Evolutionary conservation across 106 monocot species (phyloP).

Genomic region (Ottelia alismoides): DNA sequence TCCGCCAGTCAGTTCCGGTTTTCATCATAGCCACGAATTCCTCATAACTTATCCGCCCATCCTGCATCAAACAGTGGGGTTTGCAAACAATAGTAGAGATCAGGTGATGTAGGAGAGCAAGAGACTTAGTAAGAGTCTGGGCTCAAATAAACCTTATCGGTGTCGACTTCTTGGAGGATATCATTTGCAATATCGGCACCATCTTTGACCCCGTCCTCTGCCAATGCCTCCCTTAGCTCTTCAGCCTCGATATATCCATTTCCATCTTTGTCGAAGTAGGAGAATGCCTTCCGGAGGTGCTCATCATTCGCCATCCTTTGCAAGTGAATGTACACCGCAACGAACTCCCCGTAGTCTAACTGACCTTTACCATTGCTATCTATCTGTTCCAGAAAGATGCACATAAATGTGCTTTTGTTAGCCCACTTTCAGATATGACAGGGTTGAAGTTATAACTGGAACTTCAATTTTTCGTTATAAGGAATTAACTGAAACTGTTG

Average conservation of each 20-base stretch:
- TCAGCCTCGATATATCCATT: slow-evolving; percentile 85
- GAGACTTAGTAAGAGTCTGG: background rate
- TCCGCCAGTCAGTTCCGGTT: slow-evolving; percentile 80
- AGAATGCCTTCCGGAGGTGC: slow-evolving; percentile 66
- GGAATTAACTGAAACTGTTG: too few species aligned
- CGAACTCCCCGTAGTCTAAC: slow-evolving; percentile 86
- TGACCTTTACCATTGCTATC: slow-evolving; percentile 72
- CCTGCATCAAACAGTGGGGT: slow-evolving; percentile 14
- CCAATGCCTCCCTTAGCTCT: slow-evolving; percentile 72
- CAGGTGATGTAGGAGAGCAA: background rate
- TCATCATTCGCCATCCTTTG: slow-evolving; percentile 95
- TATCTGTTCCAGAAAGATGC: slow-evolving; percentile 32
- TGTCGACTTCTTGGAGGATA: slow-evolving; percentile 91
- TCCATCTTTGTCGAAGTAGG: slow-evolving; percentile 80
- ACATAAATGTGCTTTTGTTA: background rate
- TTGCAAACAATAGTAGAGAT: too few species aligned
- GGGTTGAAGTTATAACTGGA: too few species aligned
- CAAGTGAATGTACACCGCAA: slow-evolving; percentile 79
- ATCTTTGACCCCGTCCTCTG: slow-evolving; percentile 49
- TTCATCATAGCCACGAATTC: slow-evolving; percentile 92
- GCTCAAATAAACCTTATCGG: slow-evolving; percentile 62
- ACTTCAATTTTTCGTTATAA: too few species aligned
- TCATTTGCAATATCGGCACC: slow-evolving; percentile 61
- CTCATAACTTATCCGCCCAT: slow-evolving; percentile 62
- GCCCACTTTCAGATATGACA: background rate